Percentiles rank a stretch among this genome's conserved stretches.
Evolutionary conservation across 2,329 filamentous ascomycete species (phyloP).

Genomic region (Diplodia sapinea): DNA sequence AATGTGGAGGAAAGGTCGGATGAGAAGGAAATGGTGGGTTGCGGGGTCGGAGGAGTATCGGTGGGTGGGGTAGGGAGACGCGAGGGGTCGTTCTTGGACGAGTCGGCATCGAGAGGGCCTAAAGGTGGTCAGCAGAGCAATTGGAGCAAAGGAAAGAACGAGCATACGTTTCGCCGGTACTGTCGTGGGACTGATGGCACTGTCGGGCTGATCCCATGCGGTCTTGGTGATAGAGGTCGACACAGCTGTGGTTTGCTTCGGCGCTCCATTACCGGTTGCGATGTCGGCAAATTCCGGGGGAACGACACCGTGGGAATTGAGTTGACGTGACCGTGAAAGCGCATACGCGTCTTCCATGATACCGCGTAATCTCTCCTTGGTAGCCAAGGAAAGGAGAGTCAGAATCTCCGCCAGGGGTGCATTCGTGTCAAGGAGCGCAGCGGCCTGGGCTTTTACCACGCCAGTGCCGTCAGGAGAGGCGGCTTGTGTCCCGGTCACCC

Average conservation of each 20-base stretch:
- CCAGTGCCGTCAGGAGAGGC: slow-evolving; percentile 66
- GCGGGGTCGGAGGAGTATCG: slow-evolving; percentile 55
- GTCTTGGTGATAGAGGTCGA: slow-evolving; percentile 47
- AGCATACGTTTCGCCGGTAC: slow-evolving; percentile 67
- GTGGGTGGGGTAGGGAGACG: slow-evolving; percentile 55
- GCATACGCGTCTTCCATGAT: slow-evolving; percentile 78
- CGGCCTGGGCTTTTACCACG: slow-evolving; percentile 59
- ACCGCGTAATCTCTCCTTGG: slow-evolving; percentile 77
- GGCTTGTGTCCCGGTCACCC: slow-evolving; percentile 36
- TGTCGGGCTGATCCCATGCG: slow-evolving; percentile 53
- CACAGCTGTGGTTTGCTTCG: slow-evolving; percentile 44
- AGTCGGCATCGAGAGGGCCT: slow-evolving; percentile 36
- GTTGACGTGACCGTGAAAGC: slow-evolving; percentile 73
- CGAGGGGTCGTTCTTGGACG: slow-evolving; percentile 38
- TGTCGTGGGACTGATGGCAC: slow-evolving; percentile 60
- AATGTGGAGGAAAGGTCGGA: slow-evolving; percentile 67
- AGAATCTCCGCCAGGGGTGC: slow-evolving; percentile 81
- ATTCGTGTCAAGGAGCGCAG: slow-evolving; percentile 72
- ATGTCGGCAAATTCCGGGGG: slow-evolving; percentile 77
- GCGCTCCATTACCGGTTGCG: slow-evolving; percentile 61
- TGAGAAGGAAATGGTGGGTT: slow-evolving; percentile 59
- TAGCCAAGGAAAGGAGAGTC: slow-evolving; percentile 79
- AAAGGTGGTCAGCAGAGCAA: slow-evolving; percentile 46
- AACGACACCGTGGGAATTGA: slow-evolving; percentile 78
- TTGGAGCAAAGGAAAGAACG: slow-evolving; percentile 26